phyloP scores from a whole-genome alignment of 2,329 filamentous ascomycete genomes.

The Colletotrichum gloeosporioides region DNA sequence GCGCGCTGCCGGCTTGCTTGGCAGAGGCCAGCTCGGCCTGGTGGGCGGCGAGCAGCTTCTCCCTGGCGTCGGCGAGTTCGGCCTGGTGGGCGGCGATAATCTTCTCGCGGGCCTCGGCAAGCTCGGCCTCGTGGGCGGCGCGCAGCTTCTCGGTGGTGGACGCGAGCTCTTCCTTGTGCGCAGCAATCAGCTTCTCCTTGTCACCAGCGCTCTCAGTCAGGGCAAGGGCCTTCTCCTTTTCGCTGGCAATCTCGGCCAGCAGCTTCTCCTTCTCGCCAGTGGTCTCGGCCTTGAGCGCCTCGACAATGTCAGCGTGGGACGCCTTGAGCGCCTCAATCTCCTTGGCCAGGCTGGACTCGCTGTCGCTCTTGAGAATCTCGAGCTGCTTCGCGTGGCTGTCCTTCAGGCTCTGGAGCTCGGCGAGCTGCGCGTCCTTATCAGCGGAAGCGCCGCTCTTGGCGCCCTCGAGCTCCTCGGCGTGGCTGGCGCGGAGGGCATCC shows the following conservation, averaged over 20 bases:
- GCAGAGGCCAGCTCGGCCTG: slow-evolving; percentile 33
- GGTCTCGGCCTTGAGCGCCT: slow-evolving; percentile 46
- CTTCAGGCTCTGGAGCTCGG: slow-evolving; percentile 60
- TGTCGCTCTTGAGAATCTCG: slow-evolving; percentile 47
- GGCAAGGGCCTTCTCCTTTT: slow-evolving; percentile 45
- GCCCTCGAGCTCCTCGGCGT: slow-evolving; percentile 63
- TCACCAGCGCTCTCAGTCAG: slow-evolving; percentile 45
- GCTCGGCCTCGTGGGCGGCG: slow-evolving; percentile 33
- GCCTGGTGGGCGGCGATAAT: slow-evolving; percentile 49
- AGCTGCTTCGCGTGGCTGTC: slow-evolving; percentile 58
- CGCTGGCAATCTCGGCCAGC: slow-evolving; percentile 37
- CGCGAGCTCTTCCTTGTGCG: slow-evolving; percentile 35
- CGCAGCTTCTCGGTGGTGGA: slow-evolving; percentile 34
- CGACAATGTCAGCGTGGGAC: slow-evolving; percentile 48
- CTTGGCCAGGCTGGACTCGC: slow-evolving; percentile 41
- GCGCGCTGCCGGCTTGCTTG: slow-evolving; percentile 37
- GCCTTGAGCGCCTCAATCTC: slow-evolving; percentile 48
- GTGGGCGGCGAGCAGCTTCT: slow-evolving; percentile 37
- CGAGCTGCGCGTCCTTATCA: slow-evolving; percentile 52
- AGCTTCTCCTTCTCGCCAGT: slow-evolving; percentile 42
- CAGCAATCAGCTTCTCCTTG: slow-evolving; percentile 38
- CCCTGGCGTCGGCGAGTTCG: slow-evolving; percentile 43
- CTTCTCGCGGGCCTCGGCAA: slow-evolving; percentile 36
- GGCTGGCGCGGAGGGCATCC: slow-evolving; percentile 59
- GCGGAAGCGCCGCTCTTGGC: slow-evolving; percentile 58